Conservation (phyloP, 805 yeast genomes). For the Cyberlindnera bimundalis region DNA sequence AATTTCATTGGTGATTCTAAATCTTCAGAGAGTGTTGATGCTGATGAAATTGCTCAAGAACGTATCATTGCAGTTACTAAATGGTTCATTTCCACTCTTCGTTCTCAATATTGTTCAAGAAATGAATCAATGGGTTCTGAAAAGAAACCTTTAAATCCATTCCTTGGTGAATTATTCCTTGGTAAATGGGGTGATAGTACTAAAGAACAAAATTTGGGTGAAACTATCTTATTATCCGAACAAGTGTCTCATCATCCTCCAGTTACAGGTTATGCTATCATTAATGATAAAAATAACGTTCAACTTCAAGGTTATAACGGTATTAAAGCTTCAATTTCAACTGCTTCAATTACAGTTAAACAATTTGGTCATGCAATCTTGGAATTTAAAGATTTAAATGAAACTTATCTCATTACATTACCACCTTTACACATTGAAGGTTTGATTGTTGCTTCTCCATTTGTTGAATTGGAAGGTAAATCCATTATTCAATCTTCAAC, state of each 20-base stretch:
- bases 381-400: slow-evolving; percentile 57
- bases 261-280: slow-evolving; percentile 84
- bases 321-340: slow-evolving; percentile 76
- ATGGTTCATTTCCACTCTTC: slow-evolving; percentile 89
- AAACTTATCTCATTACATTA: slow-evolving; percentile 74
- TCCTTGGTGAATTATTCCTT: slow-evolving; percentile 89
- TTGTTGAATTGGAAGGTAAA: slow-evolving; percentile 88
- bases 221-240: slow-evolving; percentile 76
- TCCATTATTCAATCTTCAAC: slow-evolving; percentile 79
- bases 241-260: slow-evolving; percentile 99
- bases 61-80: slow-evolving; percentile 78
- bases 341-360: slow-evolving; percentile 77
- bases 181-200: slow-evolving; percentile 76
- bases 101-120: slow-evolving; percentile 92
- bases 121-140: slow-evolving; percentile 92
- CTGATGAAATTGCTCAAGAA: slow-evolving; percentile 50
- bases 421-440: slow-evolving; percentile 97
- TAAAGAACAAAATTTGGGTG: slow-evolving; percentile 54
- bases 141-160: slow-evolving; percentile 96
- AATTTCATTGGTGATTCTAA: slow-evolving; percentile 41
- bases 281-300: slow-evolving; percentile 67
- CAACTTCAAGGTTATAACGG: slow-evolving; percentile 86
- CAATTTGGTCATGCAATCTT: slow-evolving; percentile 90
- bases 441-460: slow-evolving; percentile 84
- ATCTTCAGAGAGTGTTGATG: slow-evolving; percentile 15